phyloP scores from a whole-genome alignment of 441 rosid species.

The Adansonia grandidieri region DNA sequence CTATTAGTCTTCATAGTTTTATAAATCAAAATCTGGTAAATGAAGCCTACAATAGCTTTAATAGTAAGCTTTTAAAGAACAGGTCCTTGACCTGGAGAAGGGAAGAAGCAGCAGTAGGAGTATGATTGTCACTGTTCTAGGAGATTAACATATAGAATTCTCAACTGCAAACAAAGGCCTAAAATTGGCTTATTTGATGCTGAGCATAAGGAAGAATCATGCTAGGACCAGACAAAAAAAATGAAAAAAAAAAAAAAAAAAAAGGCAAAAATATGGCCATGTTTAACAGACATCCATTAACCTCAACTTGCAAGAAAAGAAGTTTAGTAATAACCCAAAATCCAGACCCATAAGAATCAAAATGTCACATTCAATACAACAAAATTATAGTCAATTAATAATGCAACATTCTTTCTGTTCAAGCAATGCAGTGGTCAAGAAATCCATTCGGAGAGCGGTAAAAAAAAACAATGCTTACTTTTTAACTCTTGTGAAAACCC shows the following conservation, averaged over 20 bases:
- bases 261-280: conserved; percentile 44
- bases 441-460: conserved; percentile 13
- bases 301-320: conserved; percentile 47
- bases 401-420: conserved; percentile 29
- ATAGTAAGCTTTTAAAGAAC: conserved; percentile 14
- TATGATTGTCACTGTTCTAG: conserved; percentile 28
- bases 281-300: conserved; percentile 42
- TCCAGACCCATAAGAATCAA: conserved; percentile 24
- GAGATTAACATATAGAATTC: conserved; percentile 34
- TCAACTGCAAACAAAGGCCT: conserved; percentile 23
- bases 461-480: neutral
- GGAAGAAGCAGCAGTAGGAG: conserved; percentile 21
- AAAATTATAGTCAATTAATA: conserved; percentile 26
- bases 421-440: conserved; percentile 23
- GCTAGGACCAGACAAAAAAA: conserved; percentile 49
- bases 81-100: conserved; percentile 6
- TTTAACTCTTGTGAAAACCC: neutral
- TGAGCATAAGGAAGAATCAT: conserved; percentile 50
- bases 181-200: conserved; percentile 36
- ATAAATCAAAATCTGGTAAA: conserved; percentile 21
- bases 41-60: neutral
- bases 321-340: conserved; percentile 2
- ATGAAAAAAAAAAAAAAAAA: neutral
- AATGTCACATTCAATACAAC: conserved; percentile 42
- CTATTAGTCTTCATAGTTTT: conserved; percentile 50